Evolutionary conservation across 1,284 basidiomycete species (phyloP).

Genomic region (Cryptococcus sp.): DNA sequence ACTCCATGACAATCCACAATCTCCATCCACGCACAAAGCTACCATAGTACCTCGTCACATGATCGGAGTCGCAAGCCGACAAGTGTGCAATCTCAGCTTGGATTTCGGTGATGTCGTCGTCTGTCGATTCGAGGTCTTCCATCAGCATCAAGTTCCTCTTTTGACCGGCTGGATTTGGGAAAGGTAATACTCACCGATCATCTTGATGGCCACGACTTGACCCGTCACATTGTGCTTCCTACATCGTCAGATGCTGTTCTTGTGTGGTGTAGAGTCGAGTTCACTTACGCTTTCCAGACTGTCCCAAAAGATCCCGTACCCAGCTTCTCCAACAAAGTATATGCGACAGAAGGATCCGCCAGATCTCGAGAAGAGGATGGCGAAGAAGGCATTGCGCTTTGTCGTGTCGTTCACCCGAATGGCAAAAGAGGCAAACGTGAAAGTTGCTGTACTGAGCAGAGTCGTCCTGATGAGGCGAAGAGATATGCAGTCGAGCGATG

Average conservation of each 20-base stretch:
- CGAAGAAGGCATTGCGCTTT: constrained; percentile 1
- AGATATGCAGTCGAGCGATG: not conserved
- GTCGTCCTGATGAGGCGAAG: too few relatives aligned
- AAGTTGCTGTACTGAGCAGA: too few relatives aligned
- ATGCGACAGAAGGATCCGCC: constrained; percentile 74
- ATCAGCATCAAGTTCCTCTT: not conserved
- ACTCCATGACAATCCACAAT: constrained; percentile 99
- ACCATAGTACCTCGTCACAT: constrained; percentile 93
- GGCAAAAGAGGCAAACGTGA: too few relatives aligned
- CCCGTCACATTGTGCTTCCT: constrained; percentile 83
- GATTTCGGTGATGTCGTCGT: constrained; percentile 94
- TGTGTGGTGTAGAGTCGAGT: not conserved
- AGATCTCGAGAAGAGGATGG: constrained; percentile 1
- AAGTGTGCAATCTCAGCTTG: constrained; percentile 96
- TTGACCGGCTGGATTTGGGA: not conserved
- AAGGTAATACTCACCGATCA: constrained; percentile 63
- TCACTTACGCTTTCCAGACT: constrained; percentile 78
- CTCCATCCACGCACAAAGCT: constrained; percentile 96
- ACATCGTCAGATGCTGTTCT: not conserved
- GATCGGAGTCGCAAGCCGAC: constrained; percentile 91
- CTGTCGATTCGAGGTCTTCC: constrained; percentile 60
- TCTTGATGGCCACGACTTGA: constrained; percentile 95
- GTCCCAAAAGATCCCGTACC: constrained; percentile 96
- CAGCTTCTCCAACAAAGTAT: constrained; percentile 88
- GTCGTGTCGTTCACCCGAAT: not conserved